Percentiles rank a stretch among this genome's conserved stretches.
These are phyloP conservation scores for Insectozyma bohioensis DNA, from an alignment of 1,139 yeast genomes.

Conservation along the genomic window DNA sequence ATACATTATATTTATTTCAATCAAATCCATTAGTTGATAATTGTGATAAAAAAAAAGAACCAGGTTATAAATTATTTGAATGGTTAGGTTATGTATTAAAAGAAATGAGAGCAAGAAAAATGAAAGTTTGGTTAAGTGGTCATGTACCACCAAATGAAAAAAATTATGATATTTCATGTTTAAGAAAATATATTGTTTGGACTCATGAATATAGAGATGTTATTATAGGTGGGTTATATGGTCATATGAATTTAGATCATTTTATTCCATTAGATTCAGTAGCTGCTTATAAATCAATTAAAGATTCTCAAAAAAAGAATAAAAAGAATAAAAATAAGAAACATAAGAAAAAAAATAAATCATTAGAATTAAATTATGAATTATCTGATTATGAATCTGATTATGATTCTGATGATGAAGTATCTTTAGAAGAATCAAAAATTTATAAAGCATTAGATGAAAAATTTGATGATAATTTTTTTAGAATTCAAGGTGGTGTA, in stretches of 20 bases:
- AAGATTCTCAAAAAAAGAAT: slow-evolving; percentile 10
- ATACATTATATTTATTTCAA: slow-evolving; percentile 72
- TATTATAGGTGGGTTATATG: slow-evolving; percentile 78
- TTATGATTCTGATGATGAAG: slow-evolving; percentile 18
- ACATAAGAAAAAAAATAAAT: background rate
- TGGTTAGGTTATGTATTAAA: slow-evolving; percentile 78
- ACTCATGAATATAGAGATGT: slow-evolving; percentile 78
- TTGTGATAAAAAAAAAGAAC: slow-evolving; percentile 69
- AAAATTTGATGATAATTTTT: slow-evolving; percentile 18
- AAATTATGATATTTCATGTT: slow-evolving; percentile 71
- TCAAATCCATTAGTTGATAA: slow-evolving; percentile 81
- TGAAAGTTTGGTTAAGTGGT: slow-evolving; percentile 85
- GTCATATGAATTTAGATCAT: slow-evolving; percentile 89
- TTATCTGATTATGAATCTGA: slow-evolving; percentile 14
- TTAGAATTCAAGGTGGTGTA: slow-evolving; percentile 52
- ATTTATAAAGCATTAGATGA: slow-evolving; percentile 15
- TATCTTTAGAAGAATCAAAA: slow-evolving; percentile 19
- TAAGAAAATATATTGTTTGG: slow-evolving; percentile 74
- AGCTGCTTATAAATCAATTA: slow-evolving; percentile 59
- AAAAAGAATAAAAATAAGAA: slow-evolving; percentile 5
- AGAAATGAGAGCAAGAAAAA: slow-evolving; percentile 69
- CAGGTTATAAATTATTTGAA: slow-evolving; percentile 72
- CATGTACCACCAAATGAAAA: slow-evolving; percentile 87
- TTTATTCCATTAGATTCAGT: slow-evolving; percentile 74
- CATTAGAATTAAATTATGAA: slow-evolving; percentile 5